phyloP scores from a whole-genome alignment of 345 rosid species.

The Theobroma cacao region DNA sequence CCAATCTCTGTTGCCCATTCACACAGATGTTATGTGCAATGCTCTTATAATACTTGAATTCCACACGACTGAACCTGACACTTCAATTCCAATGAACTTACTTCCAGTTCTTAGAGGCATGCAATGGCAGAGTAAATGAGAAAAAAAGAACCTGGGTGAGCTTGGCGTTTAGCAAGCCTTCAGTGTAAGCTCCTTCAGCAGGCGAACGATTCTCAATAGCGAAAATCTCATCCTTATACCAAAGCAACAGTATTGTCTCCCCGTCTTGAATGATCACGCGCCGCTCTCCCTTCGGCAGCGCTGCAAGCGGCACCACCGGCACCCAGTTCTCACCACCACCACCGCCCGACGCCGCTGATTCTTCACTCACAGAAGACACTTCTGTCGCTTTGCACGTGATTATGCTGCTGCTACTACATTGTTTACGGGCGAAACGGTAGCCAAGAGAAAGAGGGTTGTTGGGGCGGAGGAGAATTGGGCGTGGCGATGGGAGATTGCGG shows the following conservation, averaged over 20 bases:
- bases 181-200: slow-evolving; percentile 92
- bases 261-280: slow-evolving; percentile 81
- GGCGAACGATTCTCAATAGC: slow-evolving; percentile 91
- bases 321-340: slow-evolving; percentile 61
- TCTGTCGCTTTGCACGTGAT: slow-evolving; percentile 61
- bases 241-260: slow-evolving; percentile 76
- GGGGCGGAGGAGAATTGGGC: slow-evolving; percentile 11
- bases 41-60: neutral
- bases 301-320: slow-evolving; percentile 83
- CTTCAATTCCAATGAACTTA: neutral
- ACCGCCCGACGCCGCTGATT: slow-evolving; percentile 32
- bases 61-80: neutral
- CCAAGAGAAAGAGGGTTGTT: slow-evolving; percentile 15
- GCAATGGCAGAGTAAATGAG: neutral
- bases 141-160: slow-evolving; percentile 61
- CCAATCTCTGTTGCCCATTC: neutral
- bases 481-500: slow-evolving; percentile 18
- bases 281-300: slow-evolving; percentile 89
- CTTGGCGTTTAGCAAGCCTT: slow-evolving; percentile 90
- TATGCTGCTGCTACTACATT: slow-evolving; percentile 12
- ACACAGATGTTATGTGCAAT: no score
- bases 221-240: slow-evolving; percentile 82
- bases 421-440: slow-evolving; percentile 20
- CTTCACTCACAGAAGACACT: slow-evolving; percentile 48
- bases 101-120: neutral